Evolutionary conservation across 805 yeast genomes (phyloP).

Genomic region (Candida lessepsii): DNA sequence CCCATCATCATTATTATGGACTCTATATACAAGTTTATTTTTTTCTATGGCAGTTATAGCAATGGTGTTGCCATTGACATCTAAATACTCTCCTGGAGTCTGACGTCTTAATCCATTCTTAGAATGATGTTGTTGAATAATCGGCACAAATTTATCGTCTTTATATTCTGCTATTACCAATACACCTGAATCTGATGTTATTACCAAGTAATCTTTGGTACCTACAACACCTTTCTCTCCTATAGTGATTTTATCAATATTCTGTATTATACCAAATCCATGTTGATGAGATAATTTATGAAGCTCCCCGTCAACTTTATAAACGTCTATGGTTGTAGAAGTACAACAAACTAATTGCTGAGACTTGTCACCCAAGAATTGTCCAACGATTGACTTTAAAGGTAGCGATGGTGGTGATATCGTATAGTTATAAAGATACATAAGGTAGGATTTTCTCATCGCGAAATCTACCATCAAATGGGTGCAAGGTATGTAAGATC

Average conservation of each 20-base stretch:
- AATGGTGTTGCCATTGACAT: conserved; percentile 71
- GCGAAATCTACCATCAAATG: conserved; percentile 11
- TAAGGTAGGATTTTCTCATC: conserved; percentile 18
- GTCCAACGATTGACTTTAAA: conserved; percentile 60
- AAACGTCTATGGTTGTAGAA: conserved; percentile 53
- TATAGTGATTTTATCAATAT: conserved; percentile 42
- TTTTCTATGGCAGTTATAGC: conserved; percentile 72
- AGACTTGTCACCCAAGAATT: conserved; percentile 53
- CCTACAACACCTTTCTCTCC: conserved; percentile 47
- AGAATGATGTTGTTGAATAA: conserved; percentile 62
- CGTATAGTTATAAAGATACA: conserved; percentile 68
- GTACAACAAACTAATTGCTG: conserved; percentile 66
- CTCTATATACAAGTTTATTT: conserved; percentile 66
- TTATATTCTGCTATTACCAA: conserved; percentile 51
- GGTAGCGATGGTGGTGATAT: conserved; percentile 59
- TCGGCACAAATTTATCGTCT: conserved; percentile 43
- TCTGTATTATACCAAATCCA: conserved; percentile 58
- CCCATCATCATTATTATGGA: conserved; percentile 48
- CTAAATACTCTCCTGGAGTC: conserved; percentile 71
- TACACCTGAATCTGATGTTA: conserved; percentile 81
- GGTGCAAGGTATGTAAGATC: conserved; percentile 18
- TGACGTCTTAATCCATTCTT: conserved; percentile 74
- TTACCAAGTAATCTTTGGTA: conserved; percentile 54
- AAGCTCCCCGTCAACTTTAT: conserved; percentile 56
- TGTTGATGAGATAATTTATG: conserved; percentile 41